Evolutionary conservation across 2,329 filamentous ascomycete species (phyloP).

Genomic region (Claviceps monticola): DNA sequence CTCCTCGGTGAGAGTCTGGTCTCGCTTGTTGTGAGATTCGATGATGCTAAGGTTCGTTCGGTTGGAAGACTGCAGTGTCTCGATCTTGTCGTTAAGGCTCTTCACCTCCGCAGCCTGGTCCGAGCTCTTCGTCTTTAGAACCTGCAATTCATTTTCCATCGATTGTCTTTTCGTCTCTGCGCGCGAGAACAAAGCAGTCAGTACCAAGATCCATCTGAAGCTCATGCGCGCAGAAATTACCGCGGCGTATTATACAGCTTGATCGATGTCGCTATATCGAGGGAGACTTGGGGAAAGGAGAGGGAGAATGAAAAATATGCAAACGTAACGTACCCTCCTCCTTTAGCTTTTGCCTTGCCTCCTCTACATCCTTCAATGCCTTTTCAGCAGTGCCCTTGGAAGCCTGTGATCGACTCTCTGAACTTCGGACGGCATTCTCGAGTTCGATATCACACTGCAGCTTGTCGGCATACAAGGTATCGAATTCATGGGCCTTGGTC

Average conservation of each 20-base stretch:
- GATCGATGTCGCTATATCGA: not conserved
- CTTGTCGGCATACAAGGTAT: conserved; percentile 75
- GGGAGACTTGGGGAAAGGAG: not conserved
- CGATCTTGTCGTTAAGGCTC: conserved; percentile 67
- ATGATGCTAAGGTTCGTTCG: conserved; percentile 80
- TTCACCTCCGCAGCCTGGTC: conserved; percentile 64
- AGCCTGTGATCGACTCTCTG: conserved; percentile 68
- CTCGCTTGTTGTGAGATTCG: conserved; percentile 76
- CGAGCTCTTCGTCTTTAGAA: conserved; percentile 59
- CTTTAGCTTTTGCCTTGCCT: conserved; percentile 66
- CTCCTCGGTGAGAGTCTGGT: conserved; percentile 76
- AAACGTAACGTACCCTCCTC: conserved; percentile 54
- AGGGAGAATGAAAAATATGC: not conserved
- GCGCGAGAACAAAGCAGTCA: not conserved
- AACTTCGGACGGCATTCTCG: conserved; percentile 73
- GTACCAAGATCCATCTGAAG: not conserved
- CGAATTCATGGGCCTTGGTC: conserved; percentile 67
- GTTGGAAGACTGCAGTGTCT: conserved; percentile 80
- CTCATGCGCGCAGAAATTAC: not conserved
- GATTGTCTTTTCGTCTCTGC: conserved; percentile 62
- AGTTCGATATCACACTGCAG: conserved; percentile 82
- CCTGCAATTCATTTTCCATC: conserved; percentile 69
- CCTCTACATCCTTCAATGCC: conserved; percentile 69
- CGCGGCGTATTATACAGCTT: not conserved
- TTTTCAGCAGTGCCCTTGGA: conserved; percentile 75